phyloP scores from a whole-genome alignment of 2,329 filamentous ascomycete species.

The Fusarium nygamai region DNA sequence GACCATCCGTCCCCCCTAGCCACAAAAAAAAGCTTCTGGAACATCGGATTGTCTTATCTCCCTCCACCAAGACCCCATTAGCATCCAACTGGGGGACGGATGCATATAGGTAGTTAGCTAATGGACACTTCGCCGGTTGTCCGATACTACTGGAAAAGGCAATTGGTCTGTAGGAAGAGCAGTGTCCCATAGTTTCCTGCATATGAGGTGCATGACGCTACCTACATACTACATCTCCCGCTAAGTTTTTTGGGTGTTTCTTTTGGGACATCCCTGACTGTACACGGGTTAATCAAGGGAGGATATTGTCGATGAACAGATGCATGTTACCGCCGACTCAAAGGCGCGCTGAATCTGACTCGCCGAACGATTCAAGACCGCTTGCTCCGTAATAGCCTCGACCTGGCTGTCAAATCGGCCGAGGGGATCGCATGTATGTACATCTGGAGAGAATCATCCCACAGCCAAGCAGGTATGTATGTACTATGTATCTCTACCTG shows the following conservation, averaged over 20 bases:
- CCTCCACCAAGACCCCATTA: conserved; percentile 17
- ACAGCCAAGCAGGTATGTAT: neutral
- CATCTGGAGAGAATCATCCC: conserved; percentile 6
- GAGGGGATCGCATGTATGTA: conserved; percentile 30
- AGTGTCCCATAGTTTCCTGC: conserved; percentile 33
- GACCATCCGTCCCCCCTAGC: neutral
- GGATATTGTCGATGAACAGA: conserved; percentile 3
- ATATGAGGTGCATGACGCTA: conserved; percentile 30
- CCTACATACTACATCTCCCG: neutral
- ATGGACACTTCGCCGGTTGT: conserved; percentile 10
- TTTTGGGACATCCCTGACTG: neutral
- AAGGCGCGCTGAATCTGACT: conserved; percentile 43
- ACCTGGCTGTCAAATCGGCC: conserved; percentile 33
- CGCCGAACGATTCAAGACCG: conserved; percentile 30
- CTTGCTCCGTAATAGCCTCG: conserved; percentile 17
- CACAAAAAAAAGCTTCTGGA: conserved; percentile 38
- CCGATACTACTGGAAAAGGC: conserved; percentile 2
- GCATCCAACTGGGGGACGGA: neutral
- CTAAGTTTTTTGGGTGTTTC: neutral
- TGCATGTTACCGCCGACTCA: conserved; percentile 26
- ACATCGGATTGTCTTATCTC: conserved; percentile 39
- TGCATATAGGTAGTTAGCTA: neutral
- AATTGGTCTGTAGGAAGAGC: conserved; percentile 6
- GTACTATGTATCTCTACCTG: conserved; percentile 1
- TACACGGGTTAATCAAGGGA: conserved; percentile 1